Percentiles rank a stretch among this genome's conserved stretches.
These are phyloP conservation scores for Ganoderma lingzhi DNA, from an alignment of 1,284 basidiomycete species.

Conservation along the genomic window DNA sequence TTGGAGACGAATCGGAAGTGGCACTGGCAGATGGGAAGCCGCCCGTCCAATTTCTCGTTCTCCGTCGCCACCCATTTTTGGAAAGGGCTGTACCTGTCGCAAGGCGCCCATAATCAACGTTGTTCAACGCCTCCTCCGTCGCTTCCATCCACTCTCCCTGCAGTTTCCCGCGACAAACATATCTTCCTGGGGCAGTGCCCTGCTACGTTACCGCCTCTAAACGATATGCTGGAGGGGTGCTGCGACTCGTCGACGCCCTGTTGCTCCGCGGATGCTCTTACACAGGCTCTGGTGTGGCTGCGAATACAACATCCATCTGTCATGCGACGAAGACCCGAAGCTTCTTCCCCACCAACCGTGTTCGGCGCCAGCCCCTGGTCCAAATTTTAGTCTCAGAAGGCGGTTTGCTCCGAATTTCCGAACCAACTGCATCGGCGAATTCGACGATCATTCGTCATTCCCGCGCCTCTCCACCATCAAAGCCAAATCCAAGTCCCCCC, in stretches of 20 bases:
- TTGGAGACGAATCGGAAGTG: background rate
- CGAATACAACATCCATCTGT: constrained; percentile 6
- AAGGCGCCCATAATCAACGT: background rate
- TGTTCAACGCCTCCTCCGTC: background rate
- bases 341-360: background rate
- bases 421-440: background rate
- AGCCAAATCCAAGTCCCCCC: background rate
- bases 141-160: background rate
- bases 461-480: background rate
- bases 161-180: background rate
- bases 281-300: constrained; percentile 3
- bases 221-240: background rate
- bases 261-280: background rate
- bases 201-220: background rate
- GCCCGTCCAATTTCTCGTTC: background rate
- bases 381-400: background rate
- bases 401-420: background rate
- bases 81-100: background rate
- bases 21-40: constrained; percentile 4
- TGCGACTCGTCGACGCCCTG: background rate
- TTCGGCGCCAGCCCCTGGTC: background rate
- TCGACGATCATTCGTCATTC: background rate
- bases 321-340: background rate
- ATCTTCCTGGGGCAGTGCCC: background rate
- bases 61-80: constrained; percentile 2